Conservation (phyloP, 2,329 filamentous ascomycete genomes). For the Alternaria longipes region DNA sequence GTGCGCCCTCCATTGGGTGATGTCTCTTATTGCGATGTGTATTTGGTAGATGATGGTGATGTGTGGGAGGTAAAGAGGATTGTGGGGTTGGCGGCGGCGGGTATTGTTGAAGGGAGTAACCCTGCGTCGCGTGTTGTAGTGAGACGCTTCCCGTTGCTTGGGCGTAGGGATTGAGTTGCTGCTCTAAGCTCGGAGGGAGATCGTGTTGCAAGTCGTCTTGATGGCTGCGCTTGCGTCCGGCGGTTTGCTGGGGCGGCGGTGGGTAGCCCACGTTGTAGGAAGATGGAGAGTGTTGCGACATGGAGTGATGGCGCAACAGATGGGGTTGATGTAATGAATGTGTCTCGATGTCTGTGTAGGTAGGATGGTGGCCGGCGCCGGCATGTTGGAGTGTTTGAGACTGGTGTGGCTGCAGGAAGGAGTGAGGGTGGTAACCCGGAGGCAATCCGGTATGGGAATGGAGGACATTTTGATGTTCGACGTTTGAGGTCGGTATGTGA, state of each 20-base stretch:
- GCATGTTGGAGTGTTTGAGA: conserved; percentile 53
- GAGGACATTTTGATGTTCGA: conserved; percentile 53
- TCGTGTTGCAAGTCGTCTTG: conserved; percentile 52
- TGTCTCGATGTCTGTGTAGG: conserved; percentile 53
- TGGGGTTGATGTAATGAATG: conserved; percentile 49
- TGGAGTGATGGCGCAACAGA: conserved; percentile 47
- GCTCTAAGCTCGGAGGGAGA: conserved; percentile 52
- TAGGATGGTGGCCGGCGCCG: conserved; percentile 44
- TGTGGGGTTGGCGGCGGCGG: conserved; percentile 38
- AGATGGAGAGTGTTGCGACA: conserved; percentile 49
- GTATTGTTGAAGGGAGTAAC: conserved; percentile 50
- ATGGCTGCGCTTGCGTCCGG: conserved; percentile 56
- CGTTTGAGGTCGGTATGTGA: conserved; percentile 53
- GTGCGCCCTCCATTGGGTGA: conserved; percentile 61
- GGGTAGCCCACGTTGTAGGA: conserved; percentile 51
- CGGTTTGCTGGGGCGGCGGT: conserved; percentile 38
- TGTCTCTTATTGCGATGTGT: conserved; percentile 70
- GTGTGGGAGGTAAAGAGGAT: conserved; percentile 51
- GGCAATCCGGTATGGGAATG: conserved; percentile 50
- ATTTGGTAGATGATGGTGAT: conserved; percentile 85
- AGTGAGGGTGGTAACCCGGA: conserved; percentile 45
- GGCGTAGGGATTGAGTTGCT: conserved; percentile 50
- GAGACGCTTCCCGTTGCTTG: conserved; percentile 51
- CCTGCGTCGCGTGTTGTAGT: conserved; percentile 52
- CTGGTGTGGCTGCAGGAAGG: conserved; percentile 50